phyloP scores from a whole-genome alignment of 1,139 yeast genomes.

The Sugiyamaella neomexicana region DNA sequence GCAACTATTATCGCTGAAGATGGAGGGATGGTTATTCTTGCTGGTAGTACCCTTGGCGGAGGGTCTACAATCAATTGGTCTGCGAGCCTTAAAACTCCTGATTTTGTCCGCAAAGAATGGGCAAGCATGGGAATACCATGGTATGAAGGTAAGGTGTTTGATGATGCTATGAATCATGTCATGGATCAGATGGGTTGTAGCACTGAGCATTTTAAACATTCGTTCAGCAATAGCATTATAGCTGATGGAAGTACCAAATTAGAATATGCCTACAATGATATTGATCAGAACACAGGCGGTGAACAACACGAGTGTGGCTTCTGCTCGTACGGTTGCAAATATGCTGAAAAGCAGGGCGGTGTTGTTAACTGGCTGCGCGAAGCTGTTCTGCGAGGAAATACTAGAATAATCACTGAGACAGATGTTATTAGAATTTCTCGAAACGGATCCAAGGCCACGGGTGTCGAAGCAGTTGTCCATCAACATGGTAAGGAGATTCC shows the following conservation, averaged over 20 bases:
- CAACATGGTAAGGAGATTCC: slow-evolving; percentile 34
- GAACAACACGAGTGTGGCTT: slow-evolving; percentile 54
- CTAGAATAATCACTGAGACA: slow-evolving; percentile 52
- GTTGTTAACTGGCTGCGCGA: slow-evolving; percentile 54
- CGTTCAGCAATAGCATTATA: slow-evolving; percentile 49
- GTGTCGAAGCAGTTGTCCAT: slow-evolving; percentile 41
- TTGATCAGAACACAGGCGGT: slow-evolving; percentile 54
- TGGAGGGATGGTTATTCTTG: slow-evolving; percentile 45
- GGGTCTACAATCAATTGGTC: slow-evolving; percentile 65
- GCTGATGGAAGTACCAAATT: slow-evolving; percentile 52
- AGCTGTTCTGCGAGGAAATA: slow-evolving; percentile 54
- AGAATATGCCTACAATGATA: slow-evolving; percentile 47
- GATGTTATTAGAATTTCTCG: slow-evolving; percentile 47
- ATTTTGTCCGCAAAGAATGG: slow-evolving; percentile 58
- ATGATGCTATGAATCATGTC: slow-evolving; percentile 51
- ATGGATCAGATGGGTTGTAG: slow-evolving; percentile 55
- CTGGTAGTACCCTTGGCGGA: slow-evolving; percentile 62
- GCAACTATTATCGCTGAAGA: slow-evolving; percentile 44
- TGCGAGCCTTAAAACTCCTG: slow-evolving; percentile 56
- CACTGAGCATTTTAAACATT: slow-evolving; percentile 49
- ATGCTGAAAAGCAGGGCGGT: slow-evolving; percentile 58
- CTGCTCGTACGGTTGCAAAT: slow-evolving; percentile 56
- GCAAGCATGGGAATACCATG: slow-evolving; percentile 50
- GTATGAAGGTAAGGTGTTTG: slow-evolving; percentile 50
- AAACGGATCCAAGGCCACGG: slow-evolving; percentile 49